Base-by-base conservation (phyloP, 371 early-diverging fungal species). In the Nematocida homosporus region DNA sequence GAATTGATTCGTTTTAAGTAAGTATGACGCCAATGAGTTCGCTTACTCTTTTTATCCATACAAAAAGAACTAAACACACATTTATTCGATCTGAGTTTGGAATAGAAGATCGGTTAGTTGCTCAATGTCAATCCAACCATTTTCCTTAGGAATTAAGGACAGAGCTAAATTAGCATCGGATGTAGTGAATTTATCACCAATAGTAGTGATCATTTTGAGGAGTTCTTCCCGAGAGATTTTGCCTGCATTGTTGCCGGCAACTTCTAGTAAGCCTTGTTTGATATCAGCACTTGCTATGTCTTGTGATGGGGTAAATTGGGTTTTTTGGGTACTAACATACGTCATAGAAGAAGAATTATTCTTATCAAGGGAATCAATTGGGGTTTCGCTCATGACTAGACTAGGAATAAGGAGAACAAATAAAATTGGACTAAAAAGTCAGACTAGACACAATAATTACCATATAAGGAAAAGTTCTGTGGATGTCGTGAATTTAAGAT, bases 1-100 rank as follows among this genome's bases (percentile, higher is more conserved):
- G 66, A 66, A 32, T 66, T 56, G 18, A 66, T 66, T n/a, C 66
- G 18, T 56, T 66, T 66, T 6, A 66, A 57, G 32, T 66, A 66
- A 16, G 29, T 56, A 18, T 13, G 13, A 27, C 34, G 20, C 66
- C 66, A 66, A 52, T 66, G 66, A 10, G 54, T 35, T 37, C 34
- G 50, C 37, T 66, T 65, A 10, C 16, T 44, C 23, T 56, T 66
- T 38, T 41, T 55, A 42, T 60, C 27, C 4, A 64, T 56, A 63
- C 13, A 48, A 60, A 23, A 18, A 59, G 18, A 20, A 18, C 51
- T 54, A 54, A 6, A 59, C 27, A 13, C 16, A 25, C 25, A 48
- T 34, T 38, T 56, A 53, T 66, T 66, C 32, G 30, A 20, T 30
- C 44, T 55, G 29, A 18, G 1, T 13, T 34, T 40, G 25, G 8